phyloP scores from a whole-genome alignment of 2,329 filamentous ascomycete genomes.

The Eutypella sp. region DNA sequence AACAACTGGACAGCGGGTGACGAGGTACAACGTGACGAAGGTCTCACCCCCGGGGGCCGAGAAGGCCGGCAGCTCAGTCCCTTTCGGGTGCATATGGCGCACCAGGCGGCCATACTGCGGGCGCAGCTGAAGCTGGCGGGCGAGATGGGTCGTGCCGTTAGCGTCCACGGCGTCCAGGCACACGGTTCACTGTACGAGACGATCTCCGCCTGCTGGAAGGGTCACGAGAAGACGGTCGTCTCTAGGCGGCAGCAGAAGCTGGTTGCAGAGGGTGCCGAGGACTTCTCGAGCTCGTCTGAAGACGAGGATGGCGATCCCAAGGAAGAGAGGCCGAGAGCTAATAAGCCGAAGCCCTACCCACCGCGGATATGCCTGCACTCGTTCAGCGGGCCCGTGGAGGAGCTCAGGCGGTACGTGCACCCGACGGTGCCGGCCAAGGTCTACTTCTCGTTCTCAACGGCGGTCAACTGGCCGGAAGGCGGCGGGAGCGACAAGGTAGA shows the following conservation, averaged over 20 bases:
- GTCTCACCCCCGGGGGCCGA: slow-evolving; percentile 62
- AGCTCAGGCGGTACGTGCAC: slow-evolving; percentile 72
- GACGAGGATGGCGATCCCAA: slow-evolving; percentile 23
- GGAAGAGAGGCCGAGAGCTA: slow-evolving; percentile 12
- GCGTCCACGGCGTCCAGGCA: slow-evolving; percentile 70
- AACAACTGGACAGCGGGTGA: slow-evolving; percentile 43
- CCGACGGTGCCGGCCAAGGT: slow-evolving; percentile 68
- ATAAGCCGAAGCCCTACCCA: slow-evolving; percentile 61
- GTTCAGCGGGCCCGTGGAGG: slow-evolving; percentile 73
- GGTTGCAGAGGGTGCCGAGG: slow-evolving; percentile 43
- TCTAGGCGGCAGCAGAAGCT: slow-evolving; percentile 54
- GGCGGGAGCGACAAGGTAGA: slow-evolving; percentile 44
- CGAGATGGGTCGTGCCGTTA: slow-evolving; percentile 59
- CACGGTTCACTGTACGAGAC: slow-evolving; percentile 66
- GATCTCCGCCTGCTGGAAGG: slow-evolving; percentile 63
- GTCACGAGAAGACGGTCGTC: slow-evolving; percentile 57
- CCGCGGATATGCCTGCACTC: slow-evolving; percentile 91
- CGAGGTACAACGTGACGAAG: slow-evolving; percentile 36
- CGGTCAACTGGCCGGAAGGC: slow-evolving; percentile 71
- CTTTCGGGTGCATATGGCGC: slow-evolving; percentile 61
- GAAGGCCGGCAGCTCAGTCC: slow-evolving; percentile 65
- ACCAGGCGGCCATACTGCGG: slow-evolving; percentile 62
- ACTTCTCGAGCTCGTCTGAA: slow-evolving; percentile 35
- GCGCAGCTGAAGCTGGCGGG: slow-evolving; percentile 69
- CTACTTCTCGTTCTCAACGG: slow-evolving; percentile 83